Base-by-base conservation (phyloP, 164 flowering plant species). In the Berberis vulgaris region DNA sequence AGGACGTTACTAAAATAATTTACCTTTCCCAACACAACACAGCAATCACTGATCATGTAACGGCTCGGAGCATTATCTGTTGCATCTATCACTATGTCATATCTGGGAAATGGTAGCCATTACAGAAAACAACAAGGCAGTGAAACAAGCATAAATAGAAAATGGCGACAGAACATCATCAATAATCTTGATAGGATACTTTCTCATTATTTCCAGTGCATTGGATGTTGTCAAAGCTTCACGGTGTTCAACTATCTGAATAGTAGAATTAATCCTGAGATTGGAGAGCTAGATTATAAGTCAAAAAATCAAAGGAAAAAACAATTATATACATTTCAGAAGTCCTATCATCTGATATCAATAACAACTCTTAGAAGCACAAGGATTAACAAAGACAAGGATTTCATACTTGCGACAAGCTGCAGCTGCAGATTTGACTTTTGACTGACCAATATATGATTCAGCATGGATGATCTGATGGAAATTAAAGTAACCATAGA, bases 61-160 rank as follows among this genome's bases (percentile, higher is more conserved):
- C 97, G 87, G 67, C 91, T 90, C 10, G 98, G 96, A 69, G 74
- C 85, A 79, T 94, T 94, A 67, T 94, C 98, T 4, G 98, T 94
- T 45, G 96, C 97, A 81, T 94, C 98, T 63, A 94, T 71, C 50
- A 94, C 81, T 45, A 91, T 70, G 67, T 94, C 96, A 76, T 88
- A 94, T 82, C 98, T 94, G 63, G 42, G 8, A 70, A 67, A 71
- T 55, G 57, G 50, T 57, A 46, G 56, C 63, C 72, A 82, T 79
- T 57, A 75, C 9, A 74, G 79, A 62, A 78, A 74, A 43, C 57
- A 67, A 26, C 26, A 26, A 26, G 26, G 26, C 26, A 26, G 8
- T 65, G 62, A n/a, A 57, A 52, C 50, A 8, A 26, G 55, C 10
- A 7, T 57, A 7, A 13, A 59, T 12, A 13, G 44, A 57, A 1